Conservation (phyloP, 129 eudicot genomes). For the Chrysanthemum makinoi region DNA sequence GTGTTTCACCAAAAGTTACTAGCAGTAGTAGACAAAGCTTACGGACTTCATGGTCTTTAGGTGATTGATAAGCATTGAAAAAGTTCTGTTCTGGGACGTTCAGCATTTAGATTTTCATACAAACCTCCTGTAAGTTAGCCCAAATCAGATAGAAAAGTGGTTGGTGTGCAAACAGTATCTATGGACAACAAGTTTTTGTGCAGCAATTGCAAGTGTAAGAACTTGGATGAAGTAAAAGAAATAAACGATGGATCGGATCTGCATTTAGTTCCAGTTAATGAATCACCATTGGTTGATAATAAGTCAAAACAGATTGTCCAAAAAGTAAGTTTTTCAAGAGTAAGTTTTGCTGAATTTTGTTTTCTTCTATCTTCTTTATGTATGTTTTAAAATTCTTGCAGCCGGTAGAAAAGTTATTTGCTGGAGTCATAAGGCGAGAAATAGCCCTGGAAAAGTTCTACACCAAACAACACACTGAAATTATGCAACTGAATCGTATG, state of each 20-base stretch:
- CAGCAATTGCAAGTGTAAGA: conserved; percentile 58
- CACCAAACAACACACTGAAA: conserved; percentile 66
- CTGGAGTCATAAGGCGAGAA: conserved; percentile 97
- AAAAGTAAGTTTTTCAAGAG: conserved; percentile 49
- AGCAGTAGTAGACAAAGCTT: no score
- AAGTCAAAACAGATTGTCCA: conserved; percentile 66
- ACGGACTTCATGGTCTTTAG: no score
- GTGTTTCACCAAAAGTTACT: no score
- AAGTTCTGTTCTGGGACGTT: conserved; percentile 55
- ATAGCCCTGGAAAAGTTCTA: conserved; percentile 92
- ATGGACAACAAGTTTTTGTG: conserved; percentile 47
- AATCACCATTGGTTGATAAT: conserved; percentile 48
- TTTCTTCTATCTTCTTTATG: conserved; percentile 5
- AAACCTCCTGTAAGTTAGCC: conserved; percentile 51
- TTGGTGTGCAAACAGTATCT: conserved; percentile 72
- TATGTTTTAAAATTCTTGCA: conserved; percentile 31
- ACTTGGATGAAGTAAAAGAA: conserved; percentile 36
- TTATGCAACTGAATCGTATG: conserved; percentile 72
- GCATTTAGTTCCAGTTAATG: conserved; percentile 70
- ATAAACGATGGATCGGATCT: conserved; percentile 34
- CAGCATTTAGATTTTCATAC: conserved; percentile 81
- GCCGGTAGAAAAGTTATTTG: conserved; percentile 94
- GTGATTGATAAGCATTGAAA: conserved; percentile 35
- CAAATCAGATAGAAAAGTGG: conserved; percentile 50
- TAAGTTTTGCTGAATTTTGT: not conserved